Evolutionary conservation across 2,329 filamentous ascomycete species (phyloP).

Genomic region (Falciphora oryzae): DNA sequence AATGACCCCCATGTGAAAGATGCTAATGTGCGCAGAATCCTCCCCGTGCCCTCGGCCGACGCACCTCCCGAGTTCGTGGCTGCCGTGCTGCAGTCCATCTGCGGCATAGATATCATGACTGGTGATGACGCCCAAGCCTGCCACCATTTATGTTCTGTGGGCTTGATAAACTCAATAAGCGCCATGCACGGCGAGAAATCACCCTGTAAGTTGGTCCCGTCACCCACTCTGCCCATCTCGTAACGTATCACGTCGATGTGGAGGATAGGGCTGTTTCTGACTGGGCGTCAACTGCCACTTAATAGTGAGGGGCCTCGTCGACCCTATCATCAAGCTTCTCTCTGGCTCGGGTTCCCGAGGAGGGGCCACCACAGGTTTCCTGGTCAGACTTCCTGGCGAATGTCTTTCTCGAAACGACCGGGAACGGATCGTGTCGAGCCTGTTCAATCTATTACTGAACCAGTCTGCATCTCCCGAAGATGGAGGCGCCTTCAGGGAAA

Average conservation of each 20-base stretch:
- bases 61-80: not conserved
- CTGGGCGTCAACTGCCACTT: not conserved
- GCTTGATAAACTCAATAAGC: not conserved
- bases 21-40: not conserved
- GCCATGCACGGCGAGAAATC: not conserved
- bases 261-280: not conserved
- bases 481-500: constrained; percentile 22
- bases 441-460: not conserved
- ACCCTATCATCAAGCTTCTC: not conserved
- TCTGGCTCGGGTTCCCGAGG: not conserved
- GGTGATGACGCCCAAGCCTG: not conserved
- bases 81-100: not conserved
- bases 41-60: not conserved
- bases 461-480: not conserved
- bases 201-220: not conserved
- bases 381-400: not conserved
- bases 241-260: not conserved
- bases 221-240: not conserved
- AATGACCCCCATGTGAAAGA: not conserved
- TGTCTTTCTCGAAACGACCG: constrained; percentile 2
- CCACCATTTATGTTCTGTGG: not conserved
- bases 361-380: not conserved
- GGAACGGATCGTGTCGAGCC: not conserved
- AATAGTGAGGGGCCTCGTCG: not conserved
- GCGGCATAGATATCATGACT: not conserved